Evolutionary conservation across 1,139 yeast genomes (phyloP), one percentile per base, ranked within the genome.

Genomic region (Geotrichum phurueaensis): DNA sequence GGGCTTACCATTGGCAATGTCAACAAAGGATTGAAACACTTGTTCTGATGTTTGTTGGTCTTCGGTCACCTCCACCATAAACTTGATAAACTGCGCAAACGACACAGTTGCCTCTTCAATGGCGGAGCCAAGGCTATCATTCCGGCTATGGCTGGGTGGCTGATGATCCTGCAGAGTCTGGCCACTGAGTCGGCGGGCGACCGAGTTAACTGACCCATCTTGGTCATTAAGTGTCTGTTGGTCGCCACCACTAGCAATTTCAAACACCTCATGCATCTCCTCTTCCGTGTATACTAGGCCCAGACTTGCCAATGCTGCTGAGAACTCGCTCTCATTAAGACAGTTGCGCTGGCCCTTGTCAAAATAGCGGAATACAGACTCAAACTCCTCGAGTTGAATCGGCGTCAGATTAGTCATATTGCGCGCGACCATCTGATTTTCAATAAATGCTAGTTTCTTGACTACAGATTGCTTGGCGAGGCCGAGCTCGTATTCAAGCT

Each of bases 371-470:
- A 76, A 76, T n/a, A 73, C 77, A 5, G 77, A 70, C 63, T 76
- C 79, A 63, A 76, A 76, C 65, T 77, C 79, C 60, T 76, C 79
- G 43, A 76, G 67, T 60, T 76, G 78, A 23, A 73, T 70, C 0
- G 78, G 78, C n/a, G 79, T 74, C 52, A 76, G 64, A 59, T 75
- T 74, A 54, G 76, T 73, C 74, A 73, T 72, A 63, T 69, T 68
- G 20, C 78, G 71, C 4, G 78, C 79, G 20, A 74, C 74, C 61
- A 76, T 71, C 65, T 76, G 79, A 63, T 75, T 75, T 57, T 76
- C 78, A 49, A 76, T 70, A 61, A 76, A 75, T 27, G 76, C 71
- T 53, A 75, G 71, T 60, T 76, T 76, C 63, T 73, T 75, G 39
- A 71, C 67, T 13, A 77, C 73, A 6, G 76, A 69, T 51, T 74